These are phyloP conservation scores for Apophysomyces trapeziformis DNA, from an alignment of 371 early-diverging fungal species.

Conservation along the genomic window DNA sequence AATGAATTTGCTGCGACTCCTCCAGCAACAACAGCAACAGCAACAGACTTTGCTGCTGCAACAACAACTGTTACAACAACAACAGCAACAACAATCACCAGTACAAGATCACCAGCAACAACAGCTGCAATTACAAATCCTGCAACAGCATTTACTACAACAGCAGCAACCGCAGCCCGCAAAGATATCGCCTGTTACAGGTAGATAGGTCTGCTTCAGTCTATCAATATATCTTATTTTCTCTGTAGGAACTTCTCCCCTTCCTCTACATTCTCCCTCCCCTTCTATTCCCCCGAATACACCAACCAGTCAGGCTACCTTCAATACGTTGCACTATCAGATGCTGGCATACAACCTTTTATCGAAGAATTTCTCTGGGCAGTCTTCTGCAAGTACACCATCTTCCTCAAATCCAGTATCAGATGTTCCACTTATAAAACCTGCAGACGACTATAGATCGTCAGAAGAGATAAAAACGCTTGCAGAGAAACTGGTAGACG, in stretches of 20 bases:
- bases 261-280: slow-evolving; percentile 14
- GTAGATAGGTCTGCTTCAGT: not conserved
- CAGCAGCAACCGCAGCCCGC: slow-evolving; percentile 12
- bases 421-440: slow-evolving; percentile 8
- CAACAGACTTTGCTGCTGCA: slow-evolving; percentile 16
- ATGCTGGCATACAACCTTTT: slow-evolving; percentile 33
- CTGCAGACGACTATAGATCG: slow-evolving; percentile 12
- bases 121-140: slow-evolving; percentile 14
- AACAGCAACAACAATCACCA: slow-evolving; percentile 27
- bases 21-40: slow-evolving; percentile 46
- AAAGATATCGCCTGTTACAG: slow-evolving; percentile 11
- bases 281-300: not conserved
- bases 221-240: not conserved
- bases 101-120: slow-evolving; percentile 15
- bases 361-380: slow-evolving; percentile 21
- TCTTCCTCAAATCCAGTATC: not conserved
- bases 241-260: slow-evolving; percentile 7
- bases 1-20: slow-evolving; percentile 63
- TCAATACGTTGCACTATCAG: slow-evolving; percentile 31
- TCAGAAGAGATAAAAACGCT: slow-evolving; percentile 39
- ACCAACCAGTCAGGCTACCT: slow-evolving; percentile 8
- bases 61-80: slow-evolving; percentile 28
- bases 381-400: slow-evolving; percentile 10
- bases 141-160: slow-evolving; percentile 21
- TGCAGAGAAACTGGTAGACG: slow-evolving; percentile 45